Percentiles rank a stretch among this genome's conserved stretches.
These are phyloP conservation scores for Sapria himalayana DNA, from an alignment of 345 rosid species.

Conservation along the genomic window DNA sequence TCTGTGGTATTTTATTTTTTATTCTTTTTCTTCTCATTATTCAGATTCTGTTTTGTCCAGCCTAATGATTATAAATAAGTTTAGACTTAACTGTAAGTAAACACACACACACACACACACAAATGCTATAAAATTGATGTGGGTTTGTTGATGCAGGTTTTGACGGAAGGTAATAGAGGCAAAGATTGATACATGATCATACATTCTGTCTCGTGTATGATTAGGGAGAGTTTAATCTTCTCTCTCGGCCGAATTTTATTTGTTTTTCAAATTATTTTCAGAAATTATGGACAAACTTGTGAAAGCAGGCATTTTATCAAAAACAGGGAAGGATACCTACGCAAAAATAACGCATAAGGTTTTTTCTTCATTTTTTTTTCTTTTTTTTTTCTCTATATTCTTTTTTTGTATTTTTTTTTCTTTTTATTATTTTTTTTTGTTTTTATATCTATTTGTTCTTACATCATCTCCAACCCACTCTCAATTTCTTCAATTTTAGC, in stretches of 20 bases:
- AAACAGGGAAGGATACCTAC: conserved; percentile 42
- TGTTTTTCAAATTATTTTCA: conserved; percentile 17
- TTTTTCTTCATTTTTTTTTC: background rate
- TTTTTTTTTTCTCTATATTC: background rate
- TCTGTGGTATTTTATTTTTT: conserved; percentile 32
- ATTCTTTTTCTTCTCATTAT: background rate
- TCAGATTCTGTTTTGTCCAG: no score
- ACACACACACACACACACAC: no score
- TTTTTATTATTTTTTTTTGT: background rate
- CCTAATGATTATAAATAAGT: no score
- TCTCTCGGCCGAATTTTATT: background rate
- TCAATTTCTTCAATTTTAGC: no score
- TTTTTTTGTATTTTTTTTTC: background rate
- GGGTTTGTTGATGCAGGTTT: conserved; percentile 28
- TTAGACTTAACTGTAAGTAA: background rate
- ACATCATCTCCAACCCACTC: no score
- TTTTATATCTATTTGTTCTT: conserved; percentile 1
- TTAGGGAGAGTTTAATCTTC: conserved; percentile 6
- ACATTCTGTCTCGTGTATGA: no score
- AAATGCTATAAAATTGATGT: conserved; percentile 7
- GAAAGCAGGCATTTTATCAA: conserved; percentile 38
- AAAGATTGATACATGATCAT: conserved; percentile 7
- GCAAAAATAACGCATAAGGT: conserved; percentile 44
- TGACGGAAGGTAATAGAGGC: conserved; percentile 47
- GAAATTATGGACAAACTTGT: conserved; percentile 73